Conservation (phyloP, 2,329 filamentous ascomycete genomes). For the Microsporum audouinii region DNA sequence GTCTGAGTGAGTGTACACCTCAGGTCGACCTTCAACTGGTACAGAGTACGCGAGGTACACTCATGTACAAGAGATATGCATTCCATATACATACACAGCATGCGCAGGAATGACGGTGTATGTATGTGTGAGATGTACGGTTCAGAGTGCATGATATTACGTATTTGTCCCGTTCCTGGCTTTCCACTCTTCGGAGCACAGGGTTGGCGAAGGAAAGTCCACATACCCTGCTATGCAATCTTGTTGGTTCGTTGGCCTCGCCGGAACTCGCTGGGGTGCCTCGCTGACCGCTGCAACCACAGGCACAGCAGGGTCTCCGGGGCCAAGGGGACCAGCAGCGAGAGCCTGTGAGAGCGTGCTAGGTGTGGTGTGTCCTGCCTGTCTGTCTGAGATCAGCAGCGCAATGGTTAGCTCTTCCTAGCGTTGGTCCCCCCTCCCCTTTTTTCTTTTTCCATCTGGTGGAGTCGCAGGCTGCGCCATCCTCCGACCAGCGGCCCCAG, state of each 20-base stretch:
- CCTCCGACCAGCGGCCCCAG: constrained; percentile 7
- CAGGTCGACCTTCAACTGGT: neutral
- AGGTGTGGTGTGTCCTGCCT: neutral
- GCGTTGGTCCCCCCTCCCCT: neutral
- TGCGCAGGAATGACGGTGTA: neutral
- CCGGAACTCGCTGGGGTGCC: neutral
- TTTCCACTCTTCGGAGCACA: neutral
- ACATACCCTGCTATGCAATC: neutral
- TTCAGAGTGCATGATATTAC: neutral
- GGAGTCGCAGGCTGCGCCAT: constrained; percentile 5
- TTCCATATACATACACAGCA: neutral
- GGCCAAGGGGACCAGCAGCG: neutral
- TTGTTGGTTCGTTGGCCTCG: neutral
- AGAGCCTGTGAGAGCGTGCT: neutral
- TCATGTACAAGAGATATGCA: neutral
- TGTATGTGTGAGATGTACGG: neutral
- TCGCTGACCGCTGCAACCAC: constrained; percentile 5
- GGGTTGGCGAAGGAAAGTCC: neutral
- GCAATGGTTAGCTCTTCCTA: neutral
- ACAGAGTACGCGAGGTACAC: neutral
- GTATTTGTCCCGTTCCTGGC: constrained; percentile 2
- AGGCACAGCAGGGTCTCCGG: neutral
- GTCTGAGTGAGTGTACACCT: neutral
- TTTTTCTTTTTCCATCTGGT: neutral
- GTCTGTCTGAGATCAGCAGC: neutral